A percentile compares a stretch with the other conserved stretches of the same genome.
Evolutionary conservation across 2,329 filamentous ascomycete species (phyloP).

Genomic region (Hypoxylon sp.): DNA sequence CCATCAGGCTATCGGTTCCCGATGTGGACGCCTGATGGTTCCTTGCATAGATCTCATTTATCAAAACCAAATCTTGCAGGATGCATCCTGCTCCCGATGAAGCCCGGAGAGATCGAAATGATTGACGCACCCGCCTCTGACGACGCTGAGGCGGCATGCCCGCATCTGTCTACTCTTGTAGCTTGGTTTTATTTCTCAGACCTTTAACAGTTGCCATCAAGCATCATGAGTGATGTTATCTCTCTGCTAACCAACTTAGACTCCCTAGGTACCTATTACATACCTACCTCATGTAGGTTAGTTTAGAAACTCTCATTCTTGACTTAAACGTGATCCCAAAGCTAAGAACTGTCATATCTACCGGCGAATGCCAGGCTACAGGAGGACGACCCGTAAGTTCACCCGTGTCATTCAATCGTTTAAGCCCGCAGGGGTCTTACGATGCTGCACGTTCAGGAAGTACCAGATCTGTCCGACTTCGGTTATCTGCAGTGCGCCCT

Average conservation of each 20-base stretch:
- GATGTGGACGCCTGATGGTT: constrained; percentile 15
- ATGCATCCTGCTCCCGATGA: constrained; percentile 14
- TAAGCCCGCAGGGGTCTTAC: constrained; percentile 48
- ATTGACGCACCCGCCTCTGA: constrained; percentile 9
- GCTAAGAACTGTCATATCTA: neutral
- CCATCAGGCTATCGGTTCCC: constrained; percentile 4
- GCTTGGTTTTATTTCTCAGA: constrained; percentile 5
- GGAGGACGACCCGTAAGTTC: constrained; percentile 19
- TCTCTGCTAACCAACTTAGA: neutral
- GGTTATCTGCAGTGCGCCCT: constrained; percentile 51
- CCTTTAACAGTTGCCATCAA: neutral
- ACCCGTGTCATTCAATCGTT: constrained; percentile 36
- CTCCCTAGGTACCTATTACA: neutral
- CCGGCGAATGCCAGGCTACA: constrained; percentile 3
- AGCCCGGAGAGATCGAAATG: neutral
- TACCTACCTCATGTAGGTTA: no score
- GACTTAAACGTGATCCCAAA: constrained; percentile 1
- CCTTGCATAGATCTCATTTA: constrained; percentile 4
- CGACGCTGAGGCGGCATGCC: constrained; percentile 18
- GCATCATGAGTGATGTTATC: neutral
- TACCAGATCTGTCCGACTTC: constrained; percentile 52
- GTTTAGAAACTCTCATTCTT: neutral
- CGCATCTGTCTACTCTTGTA: neutral
- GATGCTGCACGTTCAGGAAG: constrained; percentile 48
- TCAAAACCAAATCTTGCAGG: constrained; percentile 19